phyloP scores from a whole-genome alignment of 2,329 filamentous ascomycete genomes.

The Diatrype stigma region DNA sequence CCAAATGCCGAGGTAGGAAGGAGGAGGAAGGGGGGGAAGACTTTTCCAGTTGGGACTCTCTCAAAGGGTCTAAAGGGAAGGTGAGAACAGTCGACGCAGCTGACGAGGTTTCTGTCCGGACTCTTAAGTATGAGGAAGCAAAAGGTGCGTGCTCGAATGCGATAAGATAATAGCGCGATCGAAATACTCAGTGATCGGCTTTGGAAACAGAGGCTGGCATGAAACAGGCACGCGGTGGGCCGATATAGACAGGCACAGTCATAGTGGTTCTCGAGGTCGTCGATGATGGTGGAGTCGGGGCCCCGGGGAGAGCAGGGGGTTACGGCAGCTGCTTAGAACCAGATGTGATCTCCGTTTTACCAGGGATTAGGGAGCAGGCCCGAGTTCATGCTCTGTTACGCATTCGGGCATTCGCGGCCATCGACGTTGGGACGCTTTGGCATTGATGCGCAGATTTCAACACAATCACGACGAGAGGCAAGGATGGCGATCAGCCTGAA shows the following conservation, averaged over 20 bases:
- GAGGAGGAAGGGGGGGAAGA: constrained; percentile 7
- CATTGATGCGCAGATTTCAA: not conserved
- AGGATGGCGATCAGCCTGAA: too few relatives aligned
- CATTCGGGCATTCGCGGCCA: not conserved
- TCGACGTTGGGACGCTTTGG: not conserved
- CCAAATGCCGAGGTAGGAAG: constrained; percentile 8
- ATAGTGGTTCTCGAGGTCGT: too few relatives aligned
- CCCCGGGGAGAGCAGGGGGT: not conserved
- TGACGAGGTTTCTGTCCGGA: constrained; percentile 16
- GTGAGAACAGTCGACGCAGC: constrained; percentile 8
- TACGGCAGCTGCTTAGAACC: not conserved
- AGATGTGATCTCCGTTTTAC: not conserved
- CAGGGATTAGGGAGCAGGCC: not conserved
- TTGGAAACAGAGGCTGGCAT: constrained; percentile 1
- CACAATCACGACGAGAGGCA: not conserved
- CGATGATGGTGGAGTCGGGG: not conserved
- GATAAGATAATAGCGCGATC: too few relatives aligned
- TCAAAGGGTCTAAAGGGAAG: constrained; percentile 16
- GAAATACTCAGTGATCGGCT: not conserved
- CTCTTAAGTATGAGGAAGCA: constrained; percentile 7
- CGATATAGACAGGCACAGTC: not conserved
- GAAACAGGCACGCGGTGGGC: not conserved
- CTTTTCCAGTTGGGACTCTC: constrained; percentile 16
- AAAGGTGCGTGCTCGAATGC: not conserved
- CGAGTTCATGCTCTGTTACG: not conserved